Conservation (phyloP, 2,329 filamentous ascomycete species). For the Curvularia verruculosa region DNA sequence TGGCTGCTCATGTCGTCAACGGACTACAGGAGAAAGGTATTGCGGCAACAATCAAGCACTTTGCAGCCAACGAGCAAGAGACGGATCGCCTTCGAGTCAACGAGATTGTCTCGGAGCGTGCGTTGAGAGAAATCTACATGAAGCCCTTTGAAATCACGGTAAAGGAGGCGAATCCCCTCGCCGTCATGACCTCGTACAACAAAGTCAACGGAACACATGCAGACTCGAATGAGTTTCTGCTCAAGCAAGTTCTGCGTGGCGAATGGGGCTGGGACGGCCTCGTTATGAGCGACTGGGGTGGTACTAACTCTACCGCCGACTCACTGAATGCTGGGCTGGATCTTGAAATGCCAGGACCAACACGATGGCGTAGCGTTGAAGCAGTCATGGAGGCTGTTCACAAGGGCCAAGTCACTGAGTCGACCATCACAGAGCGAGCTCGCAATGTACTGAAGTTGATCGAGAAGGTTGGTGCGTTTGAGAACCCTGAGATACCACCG, state of each 20-base stretch:
- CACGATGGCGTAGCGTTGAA: constrained; percentile 72
- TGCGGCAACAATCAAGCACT: constrained; percentile 76
- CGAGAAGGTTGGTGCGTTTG: constrained; percentile 67
- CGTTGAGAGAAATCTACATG: constrained; percentile 61
- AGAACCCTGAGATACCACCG: constrained; percentile 63
- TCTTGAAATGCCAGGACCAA: constrained; percentile 53
- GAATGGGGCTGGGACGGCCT: constrained; percentile 77
- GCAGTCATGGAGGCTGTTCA: constrained; percentile 56
- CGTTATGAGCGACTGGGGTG: constrained; percentile 68
- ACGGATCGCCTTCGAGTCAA: constrained; percentile 68
- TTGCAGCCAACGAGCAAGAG: constrained; percentile 70
- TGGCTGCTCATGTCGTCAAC: constrained; percentile 64
- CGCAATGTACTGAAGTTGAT: constrained; percentile 64
- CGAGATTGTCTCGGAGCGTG: constrained; percentile 61
- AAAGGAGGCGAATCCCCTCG: constrained; percentile 69
- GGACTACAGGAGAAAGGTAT: constrained; percentile 71
- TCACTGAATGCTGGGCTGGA: constrained; percentile 47
- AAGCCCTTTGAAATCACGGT: constrained; percentile 73
- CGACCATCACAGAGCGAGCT: constrained; percentile 39
- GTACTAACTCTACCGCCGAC: constrained; percentile 45
- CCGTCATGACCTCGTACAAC: constrained; percentile 77
- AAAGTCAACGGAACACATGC: constrained; percentile 74
- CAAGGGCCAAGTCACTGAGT: constrained; percentile 57
- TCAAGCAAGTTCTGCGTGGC: constrained; percentile 70
- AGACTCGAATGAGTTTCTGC: constrained; percentile 67